These are phyloP conservation scores for Serendipita indica DNA, from an alignment of 768 basidiomycete genomes.

Conservation along the genomic window DNA sequence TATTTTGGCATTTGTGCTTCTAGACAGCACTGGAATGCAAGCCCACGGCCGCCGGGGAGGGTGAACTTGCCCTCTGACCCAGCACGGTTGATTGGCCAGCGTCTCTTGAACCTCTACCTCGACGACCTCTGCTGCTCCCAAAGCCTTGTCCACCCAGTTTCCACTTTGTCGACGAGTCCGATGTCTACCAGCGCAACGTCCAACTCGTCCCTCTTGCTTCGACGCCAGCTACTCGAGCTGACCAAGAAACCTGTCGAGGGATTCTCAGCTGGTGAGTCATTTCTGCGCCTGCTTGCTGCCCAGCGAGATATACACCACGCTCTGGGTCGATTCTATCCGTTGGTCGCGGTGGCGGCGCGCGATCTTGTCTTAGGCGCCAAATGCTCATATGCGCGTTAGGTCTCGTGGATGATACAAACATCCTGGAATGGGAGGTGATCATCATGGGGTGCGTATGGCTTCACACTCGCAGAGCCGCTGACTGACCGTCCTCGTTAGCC, in stretches of 20 bases:
- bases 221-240: conserved; percentile 69
- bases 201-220: conserved; percentile 49
- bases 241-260: conserved; percentile 90
- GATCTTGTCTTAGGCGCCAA: too few relatives aligned
- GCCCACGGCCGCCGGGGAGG: not conserved
- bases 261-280: conserved; percentile 70
- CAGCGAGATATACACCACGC: conserved; percentile 12
- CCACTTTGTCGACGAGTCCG: too few relatives aligned
- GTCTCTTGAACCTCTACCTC: conserved; percentile 2
- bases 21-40: too few relatives aligned
- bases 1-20: too few relatives aligned
- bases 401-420: conserved; percentile 85
- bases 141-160: too few relatives aligned
- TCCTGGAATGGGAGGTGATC: conserved; percentile 94
- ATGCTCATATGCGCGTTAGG: conserved; percentile 34
- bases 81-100: not conserved
- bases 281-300: conserved; percentile 10
- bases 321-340: not conserved
- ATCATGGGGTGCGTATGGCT: conserved; percentile 58
- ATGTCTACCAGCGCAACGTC: not conserved
- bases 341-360: not conserved
- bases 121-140: too few relatives aligned
- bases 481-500: conserved; percentile 32
- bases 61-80: not conserved
- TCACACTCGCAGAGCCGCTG: conserved; percentile 16